Percentiles rank a stretch among this genome's conserved stretches.
These are phyloP conservation scores for Fraxinus angustifolia DNA, from an alignment of 305 asterid species.

Conservation along the genomic window DNA sequence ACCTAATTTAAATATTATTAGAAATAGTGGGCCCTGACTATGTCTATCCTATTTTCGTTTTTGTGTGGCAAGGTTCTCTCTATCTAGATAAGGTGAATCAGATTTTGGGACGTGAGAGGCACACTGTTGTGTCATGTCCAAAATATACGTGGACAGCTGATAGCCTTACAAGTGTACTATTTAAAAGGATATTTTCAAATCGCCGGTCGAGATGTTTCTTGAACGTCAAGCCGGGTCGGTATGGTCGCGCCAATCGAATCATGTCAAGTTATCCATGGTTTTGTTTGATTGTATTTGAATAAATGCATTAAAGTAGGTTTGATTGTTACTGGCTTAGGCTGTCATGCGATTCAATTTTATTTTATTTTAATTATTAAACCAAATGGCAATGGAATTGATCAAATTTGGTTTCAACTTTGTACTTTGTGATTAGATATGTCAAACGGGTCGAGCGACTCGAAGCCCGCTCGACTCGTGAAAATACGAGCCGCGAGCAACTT, in stretches of 20 bases:
- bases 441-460: too few relatives aligned
- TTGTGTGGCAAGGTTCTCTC: too few relatives aligned
- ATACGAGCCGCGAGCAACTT: too few relatives aligned
- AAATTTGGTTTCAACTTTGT: not conserved
- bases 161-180: not conserved
- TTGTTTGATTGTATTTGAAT: not conserved
- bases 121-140: not conserved
- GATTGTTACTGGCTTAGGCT: not conserved
- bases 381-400: not conserved
- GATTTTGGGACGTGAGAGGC: not conserved
- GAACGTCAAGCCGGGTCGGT: not conserved
- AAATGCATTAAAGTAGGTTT: not conserved
- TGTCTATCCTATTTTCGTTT: too few relatives aligned
- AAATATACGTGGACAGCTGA: not conserved
- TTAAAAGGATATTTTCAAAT: not conserved
- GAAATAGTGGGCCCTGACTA: too few relatives aligned
- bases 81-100: not conserved
- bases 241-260: not conserved
- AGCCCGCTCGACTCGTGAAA: too few relatives aligned
- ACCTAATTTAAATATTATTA: too few relatives aligned
- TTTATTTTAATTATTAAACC: too few relatives aligned
- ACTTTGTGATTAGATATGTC: not conserved
- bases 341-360: not conserved
- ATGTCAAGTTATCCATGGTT: not conserved
- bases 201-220: not conserved